Base-by-base conservation (phyloP, 495 filamentous ascomycete genomes). In the Niebla homalea region DNA sequence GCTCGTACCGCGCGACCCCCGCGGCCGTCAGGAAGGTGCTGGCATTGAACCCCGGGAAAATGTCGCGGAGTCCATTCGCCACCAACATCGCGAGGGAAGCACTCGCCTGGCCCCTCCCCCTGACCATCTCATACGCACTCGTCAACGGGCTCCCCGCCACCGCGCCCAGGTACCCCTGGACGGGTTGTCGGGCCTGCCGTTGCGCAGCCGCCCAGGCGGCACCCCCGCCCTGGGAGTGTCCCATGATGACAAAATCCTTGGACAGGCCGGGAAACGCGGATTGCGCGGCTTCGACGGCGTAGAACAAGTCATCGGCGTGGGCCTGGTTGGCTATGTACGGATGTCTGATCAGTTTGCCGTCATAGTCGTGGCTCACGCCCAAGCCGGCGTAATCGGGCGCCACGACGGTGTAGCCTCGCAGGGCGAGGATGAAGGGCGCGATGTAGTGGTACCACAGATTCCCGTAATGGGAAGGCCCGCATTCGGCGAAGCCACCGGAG, bases 311-410 rank as follows among this genome's bases (percentile, higher is more conserved):
- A 44, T 70, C 63, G 0, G 70, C 72, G 10, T 59, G 50, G 7
- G 60, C 56, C 0, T 59, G 57, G 22, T 56, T 55, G 18, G 64
- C 63, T 3, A 60, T 56, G 29, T 66, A 72, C 36, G 67, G 57
- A 53, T 76, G 72, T 4, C 43, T 12, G 23, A 67, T 65, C 2
- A 52, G 43, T 26, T 62, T 59, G 18, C 64, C 65, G 22, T 59
- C 46, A 43, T 56, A 55, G 5, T 36, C 49, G 14, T 50, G 58
- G 15, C 36, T 44, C 20, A 74, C 59, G 23, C 74, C 74, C 0
- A 78, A 67, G 1, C 74, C 74, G 16, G 66, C 70, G 52, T 73
- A 76, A 56, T 78, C 74, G 0, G 73, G 58, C 0, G 65, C 72
- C 2, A 78, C 64, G 12, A 74, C 67, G 4, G 67, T 74, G 52